Percentiles rank a stretch among this genome's conserved stretches.
These are phyloP conservation scores for Leccinum ponderosum DNA, from an alignment of 1,284 basidiomycete species.

Conservation along the genomic window DNA sequence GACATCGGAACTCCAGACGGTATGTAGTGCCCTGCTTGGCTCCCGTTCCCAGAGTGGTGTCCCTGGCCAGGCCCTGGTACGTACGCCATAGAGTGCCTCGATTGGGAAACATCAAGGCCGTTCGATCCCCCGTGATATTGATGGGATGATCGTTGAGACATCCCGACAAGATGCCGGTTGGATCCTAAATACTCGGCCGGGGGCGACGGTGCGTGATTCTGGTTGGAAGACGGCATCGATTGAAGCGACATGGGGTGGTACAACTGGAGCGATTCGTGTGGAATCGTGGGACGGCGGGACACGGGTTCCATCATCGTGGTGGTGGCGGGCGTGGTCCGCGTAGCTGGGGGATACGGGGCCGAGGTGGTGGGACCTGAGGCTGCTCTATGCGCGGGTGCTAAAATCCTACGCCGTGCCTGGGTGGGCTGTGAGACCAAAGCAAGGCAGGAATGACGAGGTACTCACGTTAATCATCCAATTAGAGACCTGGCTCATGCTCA, in stretches of 20 bases:
- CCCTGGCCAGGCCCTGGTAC: slow-evolving; percentile 32
- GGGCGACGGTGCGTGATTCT: slow-evolving; percentile 26
- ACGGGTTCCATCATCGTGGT: slow-evolving; percentile 39
- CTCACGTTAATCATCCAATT: slow-evolving; percentile 92
- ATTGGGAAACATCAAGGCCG: slow-evolving; percentile 29
- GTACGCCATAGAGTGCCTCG: slow-evolving; percentile 33
- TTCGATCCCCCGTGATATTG: slow-evolving; percentile 26
- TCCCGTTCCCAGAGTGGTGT: slow-evolving; percentile 35
- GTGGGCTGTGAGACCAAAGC: slow-evolving; percentile 11
- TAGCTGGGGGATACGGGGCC: slow-evolving; percentile 58
- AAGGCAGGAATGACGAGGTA: slow-evolving; percentile 12
- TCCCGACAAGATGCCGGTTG: slow-evolving; percentile 34
- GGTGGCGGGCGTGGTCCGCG: slow-evolving; percentile 44
- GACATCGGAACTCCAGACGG: slow-evolving; percentile 54
- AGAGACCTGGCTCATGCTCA: slow-evolving; percentile 86
- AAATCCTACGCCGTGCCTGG: slow-evolving; percentile 70
- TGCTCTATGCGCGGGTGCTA: slow-evolving; percentile 75
- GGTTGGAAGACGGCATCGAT: slow-evolving; percentile 38
- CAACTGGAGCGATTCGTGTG: slow-evolving; percentile 62
- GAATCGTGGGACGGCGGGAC: slow-evolving; percentile 43
- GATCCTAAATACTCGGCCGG: slow-evolving; percentile 28
- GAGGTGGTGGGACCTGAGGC: slow-evolving; percentile 74
- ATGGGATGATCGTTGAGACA: slow-evolving; percentile 31
- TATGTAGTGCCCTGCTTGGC: slow-evolving; percentile 31
- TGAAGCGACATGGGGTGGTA: slow-evolving; percentile 76